A percentile compares a stretch with the other conserved stretches of the same genome.
Conservation (phyloP, 2,329 filamentous ascomycete species). For the Pyrenophora tritici-repentis region DNA sequence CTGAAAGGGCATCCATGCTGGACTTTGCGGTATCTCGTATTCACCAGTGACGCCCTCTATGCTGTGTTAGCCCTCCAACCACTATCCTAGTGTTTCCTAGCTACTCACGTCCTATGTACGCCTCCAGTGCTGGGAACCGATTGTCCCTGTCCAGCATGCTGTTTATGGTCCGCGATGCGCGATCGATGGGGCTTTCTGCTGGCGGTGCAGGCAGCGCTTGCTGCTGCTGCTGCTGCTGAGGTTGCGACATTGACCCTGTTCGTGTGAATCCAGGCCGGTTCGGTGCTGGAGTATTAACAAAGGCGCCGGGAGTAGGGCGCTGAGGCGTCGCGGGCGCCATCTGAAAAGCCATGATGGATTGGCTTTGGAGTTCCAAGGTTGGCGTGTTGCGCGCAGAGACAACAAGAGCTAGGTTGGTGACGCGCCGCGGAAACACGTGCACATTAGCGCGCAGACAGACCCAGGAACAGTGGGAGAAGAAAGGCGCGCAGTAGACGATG, state of each 20-base stretch:
- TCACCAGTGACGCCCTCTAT: slow-evolving; percentile 87
- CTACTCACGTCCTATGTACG: slow-evolving; percentile 80
- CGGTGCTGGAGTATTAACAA: slow-evolving; percentile 72
- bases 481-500: slow-evolving; percentile 18
- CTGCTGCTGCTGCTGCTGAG: slow-evolving; percentile 28
- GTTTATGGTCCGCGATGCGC: slow-evolving; percentile 84
- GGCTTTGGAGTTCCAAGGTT: slow-evolving; percentile 1
- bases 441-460: slow-evolving; percentile 34
- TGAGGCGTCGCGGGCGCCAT: slow-evolving; percentile 60
- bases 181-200: slow-evolving; percentile 67
- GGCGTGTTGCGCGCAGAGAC: slow-evolving; percentile 19
- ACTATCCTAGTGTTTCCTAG: not conserved
- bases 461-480: slow-evolving; percentile 12
- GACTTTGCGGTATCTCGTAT: slow-evolving; percentile 74
- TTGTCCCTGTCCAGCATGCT: slow-evolving; percentile 75
- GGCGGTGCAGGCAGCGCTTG: slow-evolving; percentile 32
- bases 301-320: slow-evolving; percentile 75
- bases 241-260: slow-evolving; percentile 33
- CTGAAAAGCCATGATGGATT: slow-evolving; percentile 35
- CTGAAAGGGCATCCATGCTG: slow-evolving; percentile 87
- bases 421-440: slow-evolving; percentile 36
- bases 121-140: slow-evolving; percentile 86
- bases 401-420: slow-evolving; percentile 33
- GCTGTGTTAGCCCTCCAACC: slow-evolving; percentile 35
- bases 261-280: slow-evolving; percentile 38